A percentile compares a stretch with the other conserved stretches of the same genome.
phyloP scores from a whole-genome alignment of 805 yeast genomes.

The Lipomyces starkeyi region DNA sequence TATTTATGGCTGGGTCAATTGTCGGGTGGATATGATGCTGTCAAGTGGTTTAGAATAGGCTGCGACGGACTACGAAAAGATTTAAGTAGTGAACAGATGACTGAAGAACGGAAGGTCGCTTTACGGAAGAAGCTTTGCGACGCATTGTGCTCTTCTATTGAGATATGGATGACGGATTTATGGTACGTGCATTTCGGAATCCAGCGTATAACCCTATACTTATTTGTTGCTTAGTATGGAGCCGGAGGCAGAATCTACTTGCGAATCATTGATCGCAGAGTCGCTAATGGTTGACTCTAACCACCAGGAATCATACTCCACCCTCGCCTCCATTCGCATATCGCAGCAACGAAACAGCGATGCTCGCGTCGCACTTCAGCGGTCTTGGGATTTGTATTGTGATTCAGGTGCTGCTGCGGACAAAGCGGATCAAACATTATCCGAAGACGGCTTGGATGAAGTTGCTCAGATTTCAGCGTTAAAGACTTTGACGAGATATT shows the following conservation, averaged over 20 bases:
- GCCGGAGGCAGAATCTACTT: constrained; percentile 78
- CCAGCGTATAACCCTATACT: neutral
- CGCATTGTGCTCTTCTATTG: constrained; percentile 84
- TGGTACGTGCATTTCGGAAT: constrained; percentile 21
- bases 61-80: constrained; percentile 56
- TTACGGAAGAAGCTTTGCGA: constrained; percentile 67
- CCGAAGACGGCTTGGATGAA: constrained; percentile 42
- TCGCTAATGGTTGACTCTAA: constrained; percentile 59
- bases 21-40: constrained; percentile 79
- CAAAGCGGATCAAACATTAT: constrained; percentile 41
- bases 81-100: constrained; percentile 41
- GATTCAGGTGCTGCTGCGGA: constrained; percentile 48
- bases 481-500: constrained; percentile 70
- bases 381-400: constrained; percentile 75
- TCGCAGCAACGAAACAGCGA: constrained; percentile 80
- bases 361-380: constrained; percentile 68
- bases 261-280: constrained; percentile 71
- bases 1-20: constrained; percentile 91
- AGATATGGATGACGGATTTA: constrained; percentile 54
- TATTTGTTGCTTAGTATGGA: constrained; percentile 94
- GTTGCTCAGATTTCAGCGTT: constrained; percentile 72
- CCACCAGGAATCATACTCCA: constrained; percentile 81
- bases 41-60: constrained; percentile 67
- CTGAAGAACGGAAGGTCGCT: constrained; percentile 43
- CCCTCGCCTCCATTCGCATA: constrained; percentile 84